Conservation (phyloP, 768 basidiomycete species). For the Gautieria morchelliformis region DNA sequence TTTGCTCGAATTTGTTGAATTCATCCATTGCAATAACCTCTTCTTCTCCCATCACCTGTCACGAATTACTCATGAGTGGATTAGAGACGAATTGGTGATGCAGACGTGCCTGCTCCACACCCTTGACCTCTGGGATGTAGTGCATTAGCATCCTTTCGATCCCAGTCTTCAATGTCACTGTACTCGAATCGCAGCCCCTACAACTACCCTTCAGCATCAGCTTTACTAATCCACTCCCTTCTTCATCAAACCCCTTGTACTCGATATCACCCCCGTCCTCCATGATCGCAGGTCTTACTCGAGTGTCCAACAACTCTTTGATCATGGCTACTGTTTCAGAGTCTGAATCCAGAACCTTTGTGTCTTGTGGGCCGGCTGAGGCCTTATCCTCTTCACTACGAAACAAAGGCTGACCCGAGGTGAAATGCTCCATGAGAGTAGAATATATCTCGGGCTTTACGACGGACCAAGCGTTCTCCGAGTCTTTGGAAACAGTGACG, state of each 20-base stretch:
- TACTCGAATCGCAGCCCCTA: constrained; percentile 87
- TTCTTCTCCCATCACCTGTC: constrained; percentile 80
- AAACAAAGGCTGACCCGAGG: constrained; percentile 82
- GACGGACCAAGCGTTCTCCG: constrained; percentile 77
- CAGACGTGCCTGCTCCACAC: constrained; percentile 64
- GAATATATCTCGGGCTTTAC: constrained; percentile 97
- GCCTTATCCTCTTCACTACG: constrained; percentile 71
- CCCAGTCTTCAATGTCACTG: constrained; percentile 91
- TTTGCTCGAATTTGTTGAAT: constrained; percentile 79
- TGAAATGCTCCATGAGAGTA: constrained; percentile 94
- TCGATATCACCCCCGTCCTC: constrained; percentile 99
- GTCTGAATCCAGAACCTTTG: constrained; percentile 86
- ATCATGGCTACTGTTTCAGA: constrained; percentile 98
- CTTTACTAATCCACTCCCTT: constrained; percentile 57
- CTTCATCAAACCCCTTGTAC: constrained; percentile 83
- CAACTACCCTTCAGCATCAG: constrained; percentile 96
- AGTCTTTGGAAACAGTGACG: constrained; percentile 89
- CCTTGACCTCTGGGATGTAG: constrained; percentile 94
- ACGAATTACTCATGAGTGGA: background rate
- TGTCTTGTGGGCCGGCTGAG: constrained; percentile 85
- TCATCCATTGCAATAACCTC: constrained; percentile 81
- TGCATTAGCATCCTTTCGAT: constrained; percentile 99
- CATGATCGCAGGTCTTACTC: constrained; percentile 95
- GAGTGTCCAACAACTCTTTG: constrained; percentile 90
- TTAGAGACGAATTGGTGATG: background rate